phyloP scores from a whole-genome alignment of 768 basidiomycete species.

The Kwoniella shandongensis region DNA sequence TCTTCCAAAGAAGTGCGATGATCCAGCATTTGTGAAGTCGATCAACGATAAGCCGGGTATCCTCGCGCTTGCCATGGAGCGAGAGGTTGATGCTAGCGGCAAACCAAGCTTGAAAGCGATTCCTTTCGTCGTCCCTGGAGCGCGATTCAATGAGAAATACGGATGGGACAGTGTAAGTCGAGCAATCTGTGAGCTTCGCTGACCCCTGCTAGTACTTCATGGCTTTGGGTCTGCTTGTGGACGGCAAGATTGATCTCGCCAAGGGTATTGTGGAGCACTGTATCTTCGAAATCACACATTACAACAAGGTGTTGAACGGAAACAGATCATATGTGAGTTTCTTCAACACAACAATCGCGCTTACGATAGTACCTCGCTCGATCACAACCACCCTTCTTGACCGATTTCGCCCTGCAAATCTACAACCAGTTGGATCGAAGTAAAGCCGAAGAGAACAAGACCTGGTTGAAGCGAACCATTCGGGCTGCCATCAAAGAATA shows the following conservation, averaged over 20 bases:
- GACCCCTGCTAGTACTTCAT: conserved; percentile 46
- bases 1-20: conserved; percentile 80
- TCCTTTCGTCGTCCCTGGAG: conserved; percentile 93
- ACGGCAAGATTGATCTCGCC: conserved; percentile 90
- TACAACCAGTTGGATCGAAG: conserved; percentile 91
- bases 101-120: conserved; percentile 86
- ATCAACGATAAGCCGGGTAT: conserved; percentile 92
- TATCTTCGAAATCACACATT: conserved; percentile 97
- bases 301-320: conserved; percentile 86
- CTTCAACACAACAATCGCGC: conserved; percentile 5
- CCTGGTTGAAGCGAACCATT: conserved; percentile 93
- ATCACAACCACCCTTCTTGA: conserved; percentile 96
- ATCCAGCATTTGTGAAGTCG: conserved; percentile 84
- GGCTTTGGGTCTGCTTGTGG: conserved; percentile 80
- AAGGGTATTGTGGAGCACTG: conserved; percentile 99
- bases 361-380: conserved; percentile 75
- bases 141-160: conserved; percentile 54
- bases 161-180: conserved; percentile 50
- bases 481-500: conserved; percentile 99
- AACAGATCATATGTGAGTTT: conserved; percentile 67
- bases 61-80: conserved; percentile 82
- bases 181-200: conserved; percentile 6
- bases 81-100: conserved; percentile 56
- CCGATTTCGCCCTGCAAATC: conserved; percentile 97
- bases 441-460: conserved; percentile 73